Conservation (phyloP, 306 rosid genomes). For the Astragalus glycyphyllos region DNA sequence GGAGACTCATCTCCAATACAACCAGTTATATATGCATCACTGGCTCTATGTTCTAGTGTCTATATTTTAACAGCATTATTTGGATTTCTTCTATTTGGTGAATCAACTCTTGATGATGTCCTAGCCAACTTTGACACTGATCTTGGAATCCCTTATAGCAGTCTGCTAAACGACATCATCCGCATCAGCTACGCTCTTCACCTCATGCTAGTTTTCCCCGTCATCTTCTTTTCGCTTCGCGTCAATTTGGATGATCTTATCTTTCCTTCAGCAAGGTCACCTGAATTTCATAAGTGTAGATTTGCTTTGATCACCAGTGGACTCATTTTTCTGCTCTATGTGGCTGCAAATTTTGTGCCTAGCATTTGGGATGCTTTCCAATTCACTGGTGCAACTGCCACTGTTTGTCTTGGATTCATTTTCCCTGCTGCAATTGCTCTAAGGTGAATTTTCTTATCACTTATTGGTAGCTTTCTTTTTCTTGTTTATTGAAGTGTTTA, state of each 20-base stretch:
- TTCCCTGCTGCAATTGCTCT: constrained; percentile 77
- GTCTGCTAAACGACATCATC: constrained; percentile 60
- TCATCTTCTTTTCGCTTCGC: constrained; percentile 68
- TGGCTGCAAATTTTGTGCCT: constrained; percentile 71
- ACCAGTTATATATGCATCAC: constrained; percentile 60
- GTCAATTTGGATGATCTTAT: constrained; percentile 59
- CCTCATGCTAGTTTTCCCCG: constrained; percentile 76
- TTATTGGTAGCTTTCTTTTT: too few relatives aligned
- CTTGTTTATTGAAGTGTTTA: too few relatives aligned
- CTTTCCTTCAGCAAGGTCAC: constrained; percentile 58
- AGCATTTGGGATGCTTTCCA: constrained; percentile 77
- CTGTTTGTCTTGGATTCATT: constrained; percentile 71
- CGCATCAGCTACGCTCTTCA: constrained; percentile 76
- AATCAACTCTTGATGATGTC: constrained; percentile 68
- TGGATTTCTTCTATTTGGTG: constrained; percentile 72
- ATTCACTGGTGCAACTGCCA: constrained; percentile 78
- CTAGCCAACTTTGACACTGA: constrained; percentile 72
- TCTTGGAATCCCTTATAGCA: constrained; percentile 69
- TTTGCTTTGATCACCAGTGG: constrained; percentile 56
- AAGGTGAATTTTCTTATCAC: constrained; percentile 53
- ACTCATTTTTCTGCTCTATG: constrained; percentile 53
- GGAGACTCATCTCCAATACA: constrained; percentile 60
- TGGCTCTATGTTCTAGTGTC: constrained; percentile 60
- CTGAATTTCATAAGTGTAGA: constrained; percentile 46
- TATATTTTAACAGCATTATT: constrained; percentile 67